A percentile compares a stretch with the other conserved stretches of the same genome.
Conservation (phyloP, 768 basidiomycete genomes). For the Russula sp. region DNA sequence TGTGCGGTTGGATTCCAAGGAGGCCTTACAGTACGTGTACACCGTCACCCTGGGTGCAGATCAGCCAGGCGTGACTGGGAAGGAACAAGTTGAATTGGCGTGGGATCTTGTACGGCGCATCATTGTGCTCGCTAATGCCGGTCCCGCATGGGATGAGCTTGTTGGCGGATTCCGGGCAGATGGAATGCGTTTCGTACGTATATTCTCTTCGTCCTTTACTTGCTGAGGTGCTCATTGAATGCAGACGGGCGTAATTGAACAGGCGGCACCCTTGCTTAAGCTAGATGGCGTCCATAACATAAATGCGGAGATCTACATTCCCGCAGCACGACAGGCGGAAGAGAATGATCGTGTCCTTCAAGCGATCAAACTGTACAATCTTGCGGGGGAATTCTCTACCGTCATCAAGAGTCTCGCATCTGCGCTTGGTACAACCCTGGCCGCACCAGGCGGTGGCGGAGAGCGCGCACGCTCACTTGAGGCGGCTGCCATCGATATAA, state of each 20-base stretch:
- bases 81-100: conserved; percentile 76
- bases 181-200: conserved; percentile 81
- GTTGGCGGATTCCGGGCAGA: conserved; percentile 91
- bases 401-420: conserved; percentile 86
- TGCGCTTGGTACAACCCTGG: conserved; percentile 80
- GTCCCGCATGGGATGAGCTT: conserved; percentile 86
- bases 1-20: conserved; percentile 87
- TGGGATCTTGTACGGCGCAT: conserved; percentile 80
- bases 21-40: conserved; percentile 93
- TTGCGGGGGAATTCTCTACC: conserved; percentile 85
- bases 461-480: conserved; percentile 69
- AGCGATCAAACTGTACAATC: conserved; percentile 93
- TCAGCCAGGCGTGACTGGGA: conserved; percentile 65
- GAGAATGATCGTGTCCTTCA: conserved; percentile 83
- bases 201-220: neutral
- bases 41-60: conserved; percentile 78
- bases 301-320: conserved; percentile 77
- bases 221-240: neutral
- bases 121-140: conserved; percentile 73
- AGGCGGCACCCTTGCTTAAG: conserved; percentile 71
- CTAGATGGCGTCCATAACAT: conserved; percentile 64
- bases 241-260: conserved; percentile 86
- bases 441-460: conserved; percentile 53
- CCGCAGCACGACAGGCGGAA: conserved; percentile 78
- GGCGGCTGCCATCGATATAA: conserved; percentile 71